phyloP scores from a whole-genome alignment of 306 rosid species.

The Dalbergia cochinchinensis region DNA sequence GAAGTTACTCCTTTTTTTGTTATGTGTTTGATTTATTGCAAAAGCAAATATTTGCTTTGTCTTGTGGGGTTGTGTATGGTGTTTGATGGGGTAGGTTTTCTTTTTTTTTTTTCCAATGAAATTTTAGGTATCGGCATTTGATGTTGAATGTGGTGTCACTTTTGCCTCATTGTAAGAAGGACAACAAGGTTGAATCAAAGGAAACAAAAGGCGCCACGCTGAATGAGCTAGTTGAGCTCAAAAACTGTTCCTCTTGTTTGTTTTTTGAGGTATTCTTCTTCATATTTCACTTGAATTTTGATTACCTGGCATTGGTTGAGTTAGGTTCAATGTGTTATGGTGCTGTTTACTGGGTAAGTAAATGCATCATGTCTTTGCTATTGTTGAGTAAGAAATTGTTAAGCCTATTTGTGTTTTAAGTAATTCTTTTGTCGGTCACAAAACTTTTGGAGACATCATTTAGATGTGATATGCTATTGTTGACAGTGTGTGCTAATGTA shows the following conservation, averaged over 20 bases:
- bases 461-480: not conserved
- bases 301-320: not conserved
- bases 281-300: not conserved
- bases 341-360: slow-evolving; percentile 1
- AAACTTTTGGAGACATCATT: not conserved
- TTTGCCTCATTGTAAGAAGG: slow-evolving; percentile 96
- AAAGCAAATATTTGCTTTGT: not conserved
- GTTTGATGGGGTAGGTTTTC: slow-evolving; percentile 9
- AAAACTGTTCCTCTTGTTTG: slow-evolving; percentile 79
- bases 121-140: slow-evolving; percentile 87
- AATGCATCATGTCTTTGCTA: not conserved
- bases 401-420: not conserved
- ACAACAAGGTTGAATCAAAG: slow-evolving; percentile 91
- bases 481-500: too few relatives aligned
- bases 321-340: slow-evolving; percentile 8
- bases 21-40: not conserved
- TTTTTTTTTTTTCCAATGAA: not conserved
- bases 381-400: not conserved
- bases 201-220: slow-evolving; percentile 84
- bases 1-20: not conserved
- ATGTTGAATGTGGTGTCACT: slow-evolving; percentile 93
- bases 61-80: not conserved
- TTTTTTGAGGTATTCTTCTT: slow-evolving; percentile 83
- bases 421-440: slow-evolving; percentile 5
- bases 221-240: slow-evolving; percentile 92